Evolutionary conservation across 176 grass and related monocot genomes (phyloP).

Genomic region (Musa itinerans): DNA sequence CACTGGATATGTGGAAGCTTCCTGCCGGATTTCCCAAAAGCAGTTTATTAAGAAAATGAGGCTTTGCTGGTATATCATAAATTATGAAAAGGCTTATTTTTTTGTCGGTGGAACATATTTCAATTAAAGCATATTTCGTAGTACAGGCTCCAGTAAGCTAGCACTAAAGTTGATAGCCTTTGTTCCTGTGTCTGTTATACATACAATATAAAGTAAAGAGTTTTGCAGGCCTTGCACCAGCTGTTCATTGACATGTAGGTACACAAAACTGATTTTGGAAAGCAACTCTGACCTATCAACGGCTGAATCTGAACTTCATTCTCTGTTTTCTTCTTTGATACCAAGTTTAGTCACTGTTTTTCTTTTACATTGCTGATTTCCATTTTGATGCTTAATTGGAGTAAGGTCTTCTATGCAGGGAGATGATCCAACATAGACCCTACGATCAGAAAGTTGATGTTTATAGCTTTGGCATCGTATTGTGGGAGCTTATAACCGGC

Average conservation of each 20-base stretch:
- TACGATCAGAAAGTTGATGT: constrained; percentile 98
- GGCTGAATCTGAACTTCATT: not conserved
- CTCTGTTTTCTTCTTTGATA: not conserved
- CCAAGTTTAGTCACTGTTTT: constrained; percentile 1
- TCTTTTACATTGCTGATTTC: not conserved
- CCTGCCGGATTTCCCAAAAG: no score
- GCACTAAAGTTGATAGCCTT: not conserved
- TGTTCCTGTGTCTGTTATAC: not conserved
- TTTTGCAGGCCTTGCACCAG: no score
- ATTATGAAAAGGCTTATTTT: no score
- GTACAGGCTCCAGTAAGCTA: not conserved
- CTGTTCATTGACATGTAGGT: no score
- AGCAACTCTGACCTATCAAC: not conserved
- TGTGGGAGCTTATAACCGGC: constrained; percentile 97
- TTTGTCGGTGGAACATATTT: not conserved
- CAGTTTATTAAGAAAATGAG: no score
- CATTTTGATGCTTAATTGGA: constrained; percentile 4
- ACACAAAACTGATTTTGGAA: not conserved
- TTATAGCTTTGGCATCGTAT: constrained; percentile 87
- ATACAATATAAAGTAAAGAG: no score
- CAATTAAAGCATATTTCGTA: not conserved
- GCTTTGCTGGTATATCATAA: no score
- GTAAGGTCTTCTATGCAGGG: constrained; percentile 37
- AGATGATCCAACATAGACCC: constrained; percentile 98
- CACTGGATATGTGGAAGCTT: not conserved